Percentiles rank a stretch among this genome's conserved stretches.
These are phyloP conservation scores for Suhomyces emberorum DNA, from an alignment of 805 yeast species.

Conservation along the genomic window DNA sequence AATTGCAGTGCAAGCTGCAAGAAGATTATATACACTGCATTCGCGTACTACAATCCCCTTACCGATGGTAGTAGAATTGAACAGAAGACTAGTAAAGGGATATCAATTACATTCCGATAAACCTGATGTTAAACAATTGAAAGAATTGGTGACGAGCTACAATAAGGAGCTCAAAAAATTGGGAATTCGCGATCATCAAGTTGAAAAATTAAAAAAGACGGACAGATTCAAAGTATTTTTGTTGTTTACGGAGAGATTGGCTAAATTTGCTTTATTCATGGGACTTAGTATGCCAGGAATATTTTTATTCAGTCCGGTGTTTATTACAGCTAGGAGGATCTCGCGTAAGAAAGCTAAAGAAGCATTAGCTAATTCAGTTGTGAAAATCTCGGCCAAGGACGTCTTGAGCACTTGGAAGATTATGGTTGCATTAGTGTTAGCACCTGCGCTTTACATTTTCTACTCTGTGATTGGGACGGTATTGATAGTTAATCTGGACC, in stretches of 20 bases:
- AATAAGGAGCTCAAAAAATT: slow-evolving; percentile 27
- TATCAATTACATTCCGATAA: slow-evolving; percentile 31
- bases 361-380: slow-evolving; percentile 38
- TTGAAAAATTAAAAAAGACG: slow-evolving; percentile 24
- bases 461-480: slow-evolving; percentile 35
- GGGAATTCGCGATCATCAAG: slow-evolving; percentile 42
- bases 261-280: slow-evolving; percentile 26
- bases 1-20: slow-evolving; percentile 42
- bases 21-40: slow-evolving; percentile 36
- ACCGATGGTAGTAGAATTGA: slow-evolving; percentile 42
- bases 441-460: slow-evolving; percentile 38
- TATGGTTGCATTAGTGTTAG: slow-evolving; percentile 38
- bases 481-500: slow-evolving; percentile 14
- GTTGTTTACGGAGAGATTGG: slow-evolving; percentile 24
- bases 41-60: slow-evolving; percentile 34
- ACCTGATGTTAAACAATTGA: slow-evolving; percentile 32
- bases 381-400: slow-evolving; percentile 40
- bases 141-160: slow-evolving; percentile 29
- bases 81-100: slow-evolving; percentile 35
- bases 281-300: slow-evolving; percentile 38
- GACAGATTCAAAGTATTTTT: slow-evolving; percentile 20
- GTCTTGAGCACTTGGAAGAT: slow-evolving; percentile 44
- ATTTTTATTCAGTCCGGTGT: slow-evolving; percentile 38
- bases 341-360: slow-evolving; percentile 34
- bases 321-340: slow-evolving; percentile 31